These are phyloP conservation scores for Puccinia polysora DNA, from an alignment of 1,284 basidiomycete genomes.

Conservation along the genomic window DNA sequence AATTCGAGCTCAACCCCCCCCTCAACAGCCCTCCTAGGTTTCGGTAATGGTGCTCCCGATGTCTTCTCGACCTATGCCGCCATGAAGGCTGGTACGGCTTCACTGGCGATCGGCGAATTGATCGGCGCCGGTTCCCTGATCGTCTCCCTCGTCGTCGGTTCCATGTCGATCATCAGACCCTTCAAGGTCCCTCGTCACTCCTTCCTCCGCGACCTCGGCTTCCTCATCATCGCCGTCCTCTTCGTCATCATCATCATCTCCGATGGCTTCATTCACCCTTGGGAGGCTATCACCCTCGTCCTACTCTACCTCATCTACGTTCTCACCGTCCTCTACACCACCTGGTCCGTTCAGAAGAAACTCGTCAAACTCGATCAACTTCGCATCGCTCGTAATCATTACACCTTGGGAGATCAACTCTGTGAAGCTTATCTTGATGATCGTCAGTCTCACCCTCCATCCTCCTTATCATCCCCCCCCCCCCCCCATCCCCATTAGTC, in stretches of 20 bases:
- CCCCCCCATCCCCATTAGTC: background rate
- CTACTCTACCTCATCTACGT: constrained; percentile 76
- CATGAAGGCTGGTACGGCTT: constrained; percentile 76
- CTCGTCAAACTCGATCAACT: constrained; percentile 55
- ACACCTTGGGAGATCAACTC: constrained; percentile 42
- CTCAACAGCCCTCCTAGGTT: constrained; percentile 74
- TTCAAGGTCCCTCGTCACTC: constrained; percentile 75
- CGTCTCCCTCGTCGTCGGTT: constrained; percentile 84
- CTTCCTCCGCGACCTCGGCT: constrained; percentile 87
- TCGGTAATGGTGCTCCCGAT: constrained; percentile 64
- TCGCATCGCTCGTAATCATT: constrained; percentile 22
- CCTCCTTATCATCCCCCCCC: too few species aligned
- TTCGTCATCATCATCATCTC: constrained; percentile 70
- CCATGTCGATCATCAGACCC: constrained; percentile 90
- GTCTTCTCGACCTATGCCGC: constrained; percentile 87
- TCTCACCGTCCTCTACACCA: constrained; percentile 66
- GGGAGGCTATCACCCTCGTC: constrained; percentile 72
- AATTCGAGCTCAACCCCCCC: constrained; percentile 65
- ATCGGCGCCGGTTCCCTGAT: constrained; percentile 94
- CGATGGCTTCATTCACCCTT: constrained; percentile 68
- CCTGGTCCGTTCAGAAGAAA: constrained; percentile 64
- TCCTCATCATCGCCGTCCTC: constrained; percentile 76
- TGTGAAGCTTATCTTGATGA: constrained; percentile 42
- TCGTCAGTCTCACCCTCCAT: constrained; percentile 14
- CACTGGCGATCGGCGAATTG: constrained; percentile 87